Evolutionary conservation across 768 basidiomycete genomes (phyloP).

Genomic region (Bullera alba): DNA sequence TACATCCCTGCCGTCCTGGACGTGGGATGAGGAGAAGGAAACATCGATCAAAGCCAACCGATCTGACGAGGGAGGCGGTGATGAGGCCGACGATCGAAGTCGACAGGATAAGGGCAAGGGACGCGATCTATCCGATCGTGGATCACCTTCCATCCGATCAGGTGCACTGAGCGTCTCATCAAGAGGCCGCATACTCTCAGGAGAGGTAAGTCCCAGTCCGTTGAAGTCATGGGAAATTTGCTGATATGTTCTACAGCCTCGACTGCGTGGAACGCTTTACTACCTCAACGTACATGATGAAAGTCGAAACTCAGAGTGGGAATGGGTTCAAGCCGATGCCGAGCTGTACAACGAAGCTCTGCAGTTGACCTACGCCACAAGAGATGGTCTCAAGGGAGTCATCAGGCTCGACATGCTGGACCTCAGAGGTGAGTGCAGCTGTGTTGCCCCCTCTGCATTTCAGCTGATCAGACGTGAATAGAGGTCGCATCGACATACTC

Average conservation of each 20-base stretch:
- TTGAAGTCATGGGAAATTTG: neutral
- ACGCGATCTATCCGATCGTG: too few species aligned
- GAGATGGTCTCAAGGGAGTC: conserved; percentile 72
- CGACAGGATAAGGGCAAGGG: too few species aligned
- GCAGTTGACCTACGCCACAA: conserved; percentile 77
- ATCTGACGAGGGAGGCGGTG: too few species aligned
- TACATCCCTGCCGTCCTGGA: too few species aligned
- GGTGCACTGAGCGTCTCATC: neutral
- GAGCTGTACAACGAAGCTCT: conserved; percentile 66
- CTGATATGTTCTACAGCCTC: conserved; percentile 53
- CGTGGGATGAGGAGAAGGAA: too few species aligned
- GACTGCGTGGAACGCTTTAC: conserved; percentile 78
- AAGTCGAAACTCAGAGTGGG: conserved; percentile 53
- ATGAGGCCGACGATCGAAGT: too few species aligned
- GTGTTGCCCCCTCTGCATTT: neutral
- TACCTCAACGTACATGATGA: conserved; percentile 90
- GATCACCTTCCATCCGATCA: neutral
- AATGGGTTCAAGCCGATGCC: conserved; percentile 72
- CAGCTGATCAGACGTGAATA: conserved; percentile 38
- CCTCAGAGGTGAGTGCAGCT: conserved; percentile 51
- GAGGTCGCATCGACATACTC: conserved; percentile 77
- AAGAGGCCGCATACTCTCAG: conserved; percentile 13
- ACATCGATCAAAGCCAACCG: too few species aligned
- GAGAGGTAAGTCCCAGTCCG: conserved; percentile 12
- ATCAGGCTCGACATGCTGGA: conserved; percentile 80